Conservation (phyloP, 305 asterid species). For the Solanum hybrid region DNA sequence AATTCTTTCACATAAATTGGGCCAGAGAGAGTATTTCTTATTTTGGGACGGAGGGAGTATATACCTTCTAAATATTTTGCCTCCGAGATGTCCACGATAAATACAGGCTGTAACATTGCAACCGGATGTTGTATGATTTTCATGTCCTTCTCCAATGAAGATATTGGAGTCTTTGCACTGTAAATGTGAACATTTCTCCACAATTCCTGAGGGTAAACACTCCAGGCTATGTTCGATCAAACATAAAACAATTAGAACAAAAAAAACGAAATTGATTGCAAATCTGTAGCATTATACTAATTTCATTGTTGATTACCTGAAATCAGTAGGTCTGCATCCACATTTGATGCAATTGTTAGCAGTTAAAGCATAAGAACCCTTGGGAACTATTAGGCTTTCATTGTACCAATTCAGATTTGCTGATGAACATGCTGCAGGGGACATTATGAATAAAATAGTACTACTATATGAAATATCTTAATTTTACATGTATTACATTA, state of each 20-base stretch:
- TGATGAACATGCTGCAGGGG: slow-evolving; percentile 11
- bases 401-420: slow-evolving; percentile 13
- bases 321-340: slow-evolving; percentile 2
- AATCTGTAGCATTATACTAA: background rate
- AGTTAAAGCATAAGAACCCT: slow-evolving; percentile 12
- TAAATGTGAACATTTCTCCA: slow-evolving; percentile 3
- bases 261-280: background rate
- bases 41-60: background rate
- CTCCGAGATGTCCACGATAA: slow-evolving; percentile 15
- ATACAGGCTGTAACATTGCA: slow-evolving; percentile 6
- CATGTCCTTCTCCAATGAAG: slow-evolving; percentile 2
- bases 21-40: background rate
- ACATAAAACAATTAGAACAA: background rate
- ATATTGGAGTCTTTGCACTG: slow-evolving; percentile 13
- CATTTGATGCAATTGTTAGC: slow-evolving; percentile 14
- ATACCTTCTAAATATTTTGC: slow-evolving; percentile 11
- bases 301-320: background rate
- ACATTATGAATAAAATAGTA: background rate
- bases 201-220: slow-evolving; percentile 7
- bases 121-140: background rate
- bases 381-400: slow-evolving; percentile 14
- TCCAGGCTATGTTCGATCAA: slow-evolving; percentile 1
- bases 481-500: background rate
- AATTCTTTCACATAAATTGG: background rate
- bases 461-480: background rate